Evolutionary conservation across 495 filamentous ascomycete genomes (phyloP).

Genomic region (Penicillium cataractarum): DNA sequence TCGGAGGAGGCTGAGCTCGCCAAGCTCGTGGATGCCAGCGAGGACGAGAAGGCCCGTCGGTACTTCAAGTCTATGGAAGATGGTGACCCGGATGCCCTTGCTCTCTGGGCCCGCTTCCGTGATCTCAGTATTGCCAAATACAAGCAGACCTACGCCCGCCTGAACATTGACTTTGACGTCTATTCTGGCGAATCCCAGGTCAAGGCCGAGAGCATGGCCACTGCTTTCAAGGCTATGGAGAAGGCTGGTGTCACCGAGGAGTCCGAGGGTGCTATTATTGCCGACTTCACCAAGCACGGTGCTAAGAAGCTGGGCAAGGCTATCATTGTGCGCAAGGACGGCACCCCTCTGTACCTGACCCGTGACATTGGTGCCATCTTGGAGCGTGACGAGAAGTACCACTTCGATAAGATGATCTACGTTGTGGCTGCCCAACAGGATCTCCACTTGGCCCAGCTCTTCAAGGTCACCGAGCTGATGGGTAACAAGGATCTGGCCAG

Average conservation of each 20-base stretch:
- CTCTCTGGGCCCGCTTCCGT: conserved; percentile 84
- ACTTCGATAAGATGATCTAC: conserved; percentile 79
- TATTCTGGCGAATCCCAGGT: conserved; percentile 97
- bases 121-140: conserved; percentile 88
- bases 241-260: conserved; percentile 75
- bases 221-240: conserved; percentile 63
- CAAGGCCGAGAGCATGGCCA: conserved; percentile 75
- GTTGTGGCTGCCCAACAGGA: conserved; percentile 73
- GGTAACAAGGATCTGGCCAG: conserved; percentile 62
- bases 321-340: conserved; percentile 68
- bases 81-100: conserved; percentile 73
- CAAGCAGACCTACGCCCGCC: conserved; percentile 76
- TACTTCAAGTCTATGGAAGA: conserved; percentile 96
- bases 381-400: conserved; percentile 63
- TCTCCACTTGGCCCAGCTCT: conserved; percentile 71
- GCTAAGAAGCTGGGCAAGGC: conserved; percentile 71
- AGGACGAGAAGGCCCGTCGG: conserved; percentile 66
- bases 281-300: conserved; percentile 80
- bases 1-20: conserved; percentile 52
- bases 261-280: conserved; percentile 85
- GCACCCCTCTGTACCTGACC: conserved; percentile 70
- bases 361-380: conserved; percentile 71
- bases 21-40: conserved; percentile 56
- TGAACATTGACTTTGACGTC: conserved; percentile 92
- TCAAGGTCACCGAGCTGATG: conserved; percentile 72